Evolutionary conservation across 352 stramenopile genomes (phyloP).

Genomic region (Phytophthora agathidicida): DNA sequence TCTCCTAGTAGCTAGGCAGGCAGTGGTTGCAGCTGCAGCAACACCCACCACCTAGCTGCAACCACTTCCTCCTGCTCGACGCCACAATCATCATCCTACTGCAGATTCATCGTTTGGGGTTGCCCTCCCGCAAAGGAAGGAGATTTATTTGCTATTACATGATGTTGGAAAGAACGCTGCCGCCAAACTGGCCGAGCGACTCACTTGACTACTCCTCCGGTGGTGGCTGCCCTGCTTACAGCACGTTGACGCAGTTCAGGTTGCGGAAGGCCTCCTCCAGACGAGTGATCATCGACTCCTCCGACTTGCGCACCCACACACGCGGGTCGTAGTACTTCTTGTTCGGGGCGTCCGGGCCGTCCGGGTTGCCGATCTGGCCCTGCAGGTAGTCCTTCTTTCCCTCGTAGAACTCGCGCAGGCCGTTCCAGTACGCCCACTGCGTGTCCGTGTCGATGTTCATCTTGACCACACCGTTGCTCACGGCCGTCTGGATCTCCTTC

Average conservation of each 20-base stretch:
- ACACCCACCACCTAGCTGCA: too few species aligned
- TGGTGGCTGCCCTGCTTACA: slow-evolving; percentile 43
- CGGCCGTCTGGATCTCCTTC: slow-evolving; percentile 96
- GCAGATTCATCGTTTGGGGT: too few species aligned
- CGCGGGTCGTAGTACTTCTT: slow-evolving; percentile 99
- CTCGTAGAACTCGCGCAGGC: slow-evolving; percentile 97
- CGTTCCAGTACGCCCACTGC: slow-evolving; percentile 99
- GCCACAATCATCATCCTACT: too few species aligned
- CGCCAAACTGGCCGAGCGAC: slow-evolving; percentile 1
- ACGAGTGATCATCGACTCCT: slow-evolving; percentile 94
- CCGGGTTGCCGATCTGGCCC: slow-evolving; percentile 98
- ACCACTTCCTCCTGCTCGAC: too few species aligned
- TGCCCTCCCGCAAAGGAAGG: slow-evolving; percentile 1
- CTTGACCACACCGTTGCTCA: slow-evolving; percentile 98
- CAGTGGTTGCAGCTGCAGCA: too few species aligned
- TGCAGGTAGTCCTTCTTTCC: slow-evolving; percentile 98
- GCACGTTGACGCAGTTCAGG: slow-evolving; percentile 82
- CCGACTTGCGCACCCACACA: slow-evolving; percentile 97
- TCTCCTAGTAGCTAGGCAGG: too few species aligned
- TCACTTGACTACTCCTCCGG: slow-evolving; percentile 1
- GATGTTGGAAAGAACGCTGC: slow-evolving; percentile 17
- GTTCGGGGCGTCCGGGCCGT: slow-evolving; percentile 97
- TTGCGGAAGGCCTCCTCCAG: slow-evolving; percentile 93
- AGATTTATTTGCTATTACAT: slow-evolving; percentile 40
- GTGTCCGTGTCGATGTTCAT: slow-evolving; percentile 99